These are phyloP conservation scores for Lasiodiplodia sp. DNA, from an alignment of 2,329 filamentous ascomycete genomes.

Conservation along the genomic window DNA sequence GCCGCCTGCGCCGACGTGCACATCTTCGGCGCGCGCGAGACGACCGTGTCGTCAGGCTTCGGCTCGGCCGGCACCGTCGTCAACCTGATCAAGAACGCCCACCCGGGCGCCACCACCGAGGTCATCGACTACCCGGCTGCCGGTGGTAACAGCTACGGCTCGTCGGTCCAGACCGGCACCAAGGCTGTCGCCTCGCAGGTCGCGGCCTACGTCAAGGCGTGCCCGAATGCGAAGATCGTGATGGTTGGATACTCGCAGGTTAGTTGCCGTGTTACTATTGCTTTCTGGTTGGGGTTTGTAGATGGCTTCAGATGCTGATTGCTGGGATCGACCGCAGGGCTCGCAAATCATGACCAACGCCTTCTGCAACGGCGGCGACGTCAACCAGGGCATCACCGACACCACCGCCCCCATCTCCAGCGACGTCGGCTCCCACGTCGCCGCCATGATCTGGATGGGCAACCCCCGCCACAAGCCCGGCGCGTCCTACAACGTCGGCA, in stretches of 20 bases:
- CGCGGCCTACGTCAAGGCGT: conserved; percentile 54
- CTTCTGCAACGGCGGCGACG: conserved; percentile 14
- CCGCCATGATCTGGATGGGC: conserved; percentile 22
- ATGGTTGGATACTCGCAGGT: conserved; percentile 69
- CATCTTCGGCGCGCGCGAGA: conserved; percentile 25
- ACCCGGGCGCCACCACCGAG: conserved; percentile 16
- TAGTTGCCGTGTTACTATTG: neutral
- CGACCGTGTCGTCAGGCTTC: conserved; percentile 30
- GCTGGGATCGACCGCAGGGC: neutral
- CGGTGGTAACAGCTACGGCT: conserved; percentile 39
- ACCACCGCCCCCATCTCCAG: neutral
- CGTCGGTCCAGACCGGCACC: conserved; percentile 2
- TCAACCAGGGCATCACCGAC: conserved; percentile 2
- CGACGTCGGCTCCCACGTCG: conserved; percentile 34
- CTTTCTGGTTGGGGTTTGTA: neutral
- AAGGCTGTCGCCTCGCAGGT: neutral
- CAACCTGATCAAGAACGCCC: conserved; percentile 12
- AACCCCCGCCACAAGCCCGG: conserved; percentile 20
- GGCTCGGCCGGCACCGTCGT: conserved; percentile 45
- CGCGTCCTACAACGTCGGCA: conserved; percentile 22
- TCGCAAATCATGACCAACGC: conserved; percentile 23
- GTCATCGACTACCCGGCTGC: conserved; percentile 21
- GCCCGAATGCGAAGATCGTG: conserved; percentile 65
- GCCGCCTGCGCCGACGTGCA: conserved; percentile 16
- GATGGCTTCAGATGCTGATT: neutral